phyloP scores from a whole-genome alignment of 768 basidiomycete genomes.

The Auriscalpium microsporum region DNA sequence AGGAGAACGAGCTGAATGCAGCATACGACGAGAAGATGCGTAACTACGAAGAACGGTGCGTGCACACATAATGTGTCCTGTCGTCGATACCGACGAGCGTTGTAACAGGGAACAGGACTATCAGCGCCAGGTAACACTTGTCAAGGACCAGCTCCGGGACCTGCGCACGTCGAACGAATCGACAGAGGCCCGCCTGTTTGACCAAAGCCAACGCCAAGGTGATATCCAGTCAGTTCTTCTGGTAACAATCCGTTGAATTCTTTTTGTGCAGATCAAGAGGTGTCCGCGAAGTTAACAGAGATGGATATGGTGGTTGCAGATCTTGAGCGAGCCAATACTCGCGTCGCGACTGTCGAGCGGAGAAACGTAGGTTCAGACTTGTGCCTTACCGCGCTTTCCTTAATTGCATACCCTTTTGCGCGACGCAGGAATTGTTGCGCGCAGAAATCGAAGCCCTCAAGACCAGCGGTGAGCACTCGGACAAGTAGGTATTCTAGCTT shows the following conservation, averaged over 20 bases:
- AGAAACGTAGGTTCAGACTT: conserved; percentile 58
- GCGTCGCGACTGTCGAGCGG: conserved; percentile 86
- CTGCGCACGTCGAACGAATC: conserved; percentile 87
- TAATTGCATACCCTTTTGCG: background rate
- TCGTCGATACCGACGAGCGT: background rate
- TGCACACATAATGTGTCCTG: background rate
- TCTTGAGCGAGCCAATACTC: conserved; percentile 88
- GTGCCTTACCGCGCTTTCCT: background rate
- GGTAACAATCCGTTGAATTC: background rate
- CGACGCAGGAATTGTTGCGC: conserved; percentile 77
- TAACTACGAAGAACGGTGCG: conserved; percentile 92
- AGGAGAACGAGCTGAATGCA: conserved; percentile 94
- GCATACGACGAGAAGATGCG: conserved; percentile 93
- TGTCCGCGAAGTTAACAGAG: conserved; percentile 82
- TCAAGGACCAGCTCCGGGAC: conserved; percentile 83
- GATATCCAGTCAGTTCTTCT: conserved; percentile 1
- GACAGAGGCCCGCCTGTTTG: conserved; percentile 85
- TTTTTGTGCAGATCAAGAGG: conserved; percentile 68
- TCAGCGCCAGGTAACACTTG: conserved; percentile 82
- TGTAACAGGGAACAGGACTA: conserved; percentile 77
- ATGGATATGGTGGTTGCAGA: conserved; percentile 94
- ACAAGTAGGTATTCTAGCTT: conserved; percentile 40
- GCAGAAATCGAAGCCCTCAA: conserved; percentile 91
- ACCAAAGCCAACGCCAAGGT: conserved; percentile 90
- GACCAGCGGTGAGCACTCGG: conserved; percentile 64